Conservation (phyloP, 148 eudicot species). For the Diospyros lotus region DNA sequence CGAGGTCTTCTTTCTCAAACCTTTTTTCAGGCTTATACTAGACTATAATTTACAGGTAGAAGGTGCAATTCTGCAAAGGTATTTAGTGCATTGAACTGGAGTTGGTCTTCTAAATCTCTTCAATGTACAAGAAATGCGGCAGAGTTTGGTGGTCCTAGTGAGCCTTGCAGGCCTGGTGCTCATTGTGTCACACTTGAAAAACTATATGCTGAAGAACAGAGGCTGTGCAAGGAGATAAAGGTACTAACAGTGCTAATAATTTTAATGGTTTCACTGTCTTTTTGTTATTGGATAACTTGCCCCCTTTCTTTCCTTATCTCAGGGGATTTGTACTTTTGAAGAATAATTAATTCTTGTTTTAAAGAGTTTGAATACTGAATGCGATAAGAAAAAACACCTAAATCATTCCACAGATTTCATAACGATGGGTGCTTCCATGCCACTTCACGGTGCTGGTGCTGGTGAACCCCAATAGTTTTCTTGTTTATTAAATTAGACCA, state of each 20-base stretch:
- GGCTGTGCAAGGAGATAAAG: slow-evolving; percentile 63
- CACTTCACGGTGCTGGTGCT: no score
- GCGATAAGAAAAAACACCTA: no score
- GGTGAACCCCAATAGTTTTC: no score
- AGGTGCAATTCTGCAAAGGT: slow-evolving; percentile 59
- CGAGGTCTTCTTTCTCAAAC: neutral
- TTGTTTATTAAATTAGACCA: no score
- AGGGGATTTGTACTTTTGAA: neutral
- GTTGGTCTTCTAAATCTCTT: slow-evolving; percentile 63
- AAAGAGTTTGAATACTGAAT: no score
- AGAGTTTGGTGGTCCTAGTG: slow-evolving; percentile 27
- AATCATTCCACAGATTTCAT: no score
- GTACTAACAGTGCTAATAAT: slow-evolving; percentile 23
- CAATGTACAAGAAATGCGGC: slow-evolving; percentile 35
- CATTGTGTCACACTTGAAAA: slow-evolving; percentile 12
- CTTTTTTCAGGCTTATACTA: neutral
- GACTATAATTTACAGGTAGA: slow-evolving; percentile 38
- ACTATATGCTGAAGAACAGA: slow-evolving; percentile 59
- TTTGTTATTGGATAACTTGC: neutral
- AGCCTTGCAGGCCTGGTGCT: slow-evolving; percentile 75
- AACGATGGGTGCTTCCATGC: no score
- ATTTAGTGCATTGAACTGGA: slow-evolving; percentile 62
- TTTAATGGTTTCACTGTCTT: neutral
- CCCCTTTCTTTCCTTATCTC: neutral
- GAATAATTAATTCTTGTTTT: no score